Base-by-base conservation (phyloP, 768 basidiomycete species). In the Stropharia rugosoannulata region DNA sequence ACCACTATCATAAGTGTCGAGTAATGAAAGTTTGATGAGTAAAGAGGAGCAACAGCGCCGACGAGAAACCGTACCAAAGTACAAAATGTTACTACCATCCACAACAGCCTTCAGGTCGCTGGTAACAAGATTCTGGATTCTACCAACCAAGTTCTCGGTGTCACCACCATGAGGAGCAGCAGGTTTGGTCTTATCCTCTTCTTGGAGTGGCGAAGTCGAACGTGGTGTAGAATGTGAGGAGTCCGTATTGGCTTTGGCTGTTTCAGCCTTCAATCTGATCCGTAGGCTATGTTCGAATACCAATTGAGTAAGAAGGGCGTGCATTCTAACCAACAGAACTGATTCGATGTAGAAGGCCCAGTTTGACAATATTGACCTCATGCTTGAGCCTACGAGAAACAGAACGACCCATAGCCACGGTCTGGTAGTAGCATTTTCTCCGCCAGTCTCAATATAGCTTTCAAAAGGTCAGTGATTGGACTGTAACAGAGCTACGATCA, bases 121-220 rank as follows among this genome's bases (percentile, higher is more conserved):
- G 7, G 88, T 84, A 37, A 89, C 81, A 7, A 91, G 70, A 52
- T 90, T 91, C 66, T 87, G 91, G 66, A 93, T 85, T 65, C 82
- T 87, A 8, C 91, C 90, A 37, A 85, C 79, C 19, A 89, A 68
- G 63, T 86, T 85, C 8, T 25, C 45, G 11, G 45, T 46, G n/a
- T 46, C 45, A 9, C 45, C 45, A n/a, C 3, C 11, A 69, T 71
- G 8, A n/a, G 32, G 13, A 5, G 27, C 32, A 6, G 51, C 12
- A 2, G 13, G 16, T 5, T 36, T 35, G 11, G 12, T 35, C 10
- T 45, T 44, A 7, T 27, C 2, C 12, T 36, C 43, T 7, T 29
- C 29, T 36, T 15, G 29, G 5, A 6, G 19, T 10, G 15, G n/a
- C 16, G 53, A 46, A 18, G 19, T 15, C 10, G 18, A 43, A 11